These are phyloP conservation scores for Biscutella auriculata DNA, from an alignment of 441 rosid genomes.

Conservation along the genomic window DNA sequence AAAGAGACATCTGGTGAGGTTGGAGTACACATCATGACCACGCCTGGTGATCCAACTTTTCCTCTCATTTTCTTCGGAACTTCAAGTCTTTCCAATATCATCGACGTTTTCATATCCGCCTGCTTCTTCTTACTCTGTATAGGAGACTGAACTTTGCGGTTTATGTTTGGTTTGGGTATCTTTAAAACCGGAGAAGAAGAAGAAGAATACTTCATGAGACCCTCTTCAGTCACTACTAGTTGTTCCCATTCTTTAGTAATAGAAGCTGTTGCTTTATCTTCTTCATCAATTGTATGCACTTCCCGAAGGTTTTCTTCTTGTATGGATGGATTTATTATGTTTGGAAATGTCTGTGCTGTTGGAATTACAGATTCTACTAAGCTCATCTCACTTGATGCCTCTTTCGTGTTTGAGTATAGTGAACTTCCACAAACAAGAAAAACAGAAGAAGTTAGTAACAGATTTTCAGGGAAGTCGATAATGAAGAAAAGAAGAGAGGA, in stretches of 20 bases:
- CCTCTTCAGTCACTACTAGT: conserved; percentile 43
- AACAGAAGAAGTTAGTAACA: not conserved
- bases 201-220: conserved; percentile 19
- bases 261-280: conserved; percentile 31
- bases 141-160: conserved; percentile 26
- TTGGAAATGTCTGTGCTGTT: conserved; percentile 17
- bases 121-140: conserved; percentile 31
- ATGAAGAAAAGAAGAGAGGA: conserved; percentile 1
- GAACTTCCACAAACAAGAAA: conserved; percentile 27
- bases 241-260: conserved; percentile 85
- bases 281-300: conserved; percentile 25
- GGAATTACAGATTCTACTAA: conserved; percentile 24
- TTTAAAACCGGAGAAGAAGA: conserved; percentile 38
- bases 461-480: not conserved
- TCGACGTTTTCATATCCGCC: conserved; percentile 53
- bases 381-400: conserved; percentile 25
- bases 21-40: conserved; percentile 11
- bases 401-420: conserved; percentile 24
- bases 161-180: conserved; percentile 24
- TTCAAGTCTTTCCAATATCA: conserved; percentile 81
- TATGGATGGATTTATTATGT: not conserved
- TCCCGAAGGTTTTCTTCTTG: not conserved
- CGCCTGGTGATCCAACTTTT: conserved; percentile 40
- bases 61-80: conserved; percentile 53
- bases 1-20: conserved; percentile 18